A percentile compares a stretch with the other conserved stretches of the same genome.
Conservation (phyloP, 108 stramenopile species). For the Skeletonema menzelii region DNA sequence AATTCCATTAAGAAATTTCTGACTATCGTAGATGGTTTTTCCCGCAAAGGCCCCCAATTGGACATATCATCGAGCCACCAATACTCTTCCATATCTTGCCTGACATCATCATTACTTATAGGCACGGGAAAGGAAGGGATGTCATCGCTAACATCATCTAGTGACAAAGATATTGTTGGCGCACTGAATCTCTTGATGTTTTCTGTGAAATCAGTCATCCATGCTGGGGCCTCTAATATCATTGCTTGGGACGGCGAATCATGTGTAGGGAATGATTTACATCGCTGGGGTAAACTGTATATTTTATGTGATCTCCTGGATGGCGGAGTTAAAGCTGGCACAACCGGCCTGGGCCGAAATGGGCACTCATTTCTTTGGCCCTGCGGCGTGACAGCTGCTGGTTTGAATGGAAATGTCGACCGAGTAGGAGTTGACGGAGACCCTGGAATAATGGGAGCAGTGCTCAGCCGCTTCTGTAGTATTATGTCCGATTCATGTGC, state of each 20-base stretch:
- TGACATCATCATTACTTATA: not conserved
- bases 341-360: slow-evolving; percentile 1
- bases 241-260: not conserved
- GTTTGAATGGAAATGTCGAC: slow-evolving; percentile 28
- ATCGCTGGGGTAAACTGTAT: not conserved
- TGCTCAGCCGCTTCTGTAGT: not conserved
- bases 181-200: not conserved
- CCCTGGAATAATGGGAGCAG: not conserved
- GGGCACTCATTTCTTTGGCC: not conserved
- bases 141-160: not conserved
- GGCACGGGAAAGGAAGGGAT: not conserved
- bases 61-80: slow-evolving; percentile 26
- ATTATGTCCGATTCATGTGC: not conserved
- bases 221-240: not conserved
- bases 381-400: slow-evolving; percentile 1
- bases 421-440: slow-evolving; percentile 7
- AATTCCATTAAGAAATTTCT: not conserved
- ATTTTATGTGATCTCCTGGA: not conserved
- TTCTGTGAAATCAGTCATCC: not conserved
- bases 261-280: not conserved
- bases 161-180: not conserved
- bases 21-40: not conserved
- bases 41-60: not conserved
- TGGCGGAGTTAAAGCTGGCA: not conserved
- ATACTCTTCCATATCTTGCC: not conserved